Conservation (phyloP, 2,329 filamentous ascomycete genomes). For the Colletotrichum brevisporum region DNA sequence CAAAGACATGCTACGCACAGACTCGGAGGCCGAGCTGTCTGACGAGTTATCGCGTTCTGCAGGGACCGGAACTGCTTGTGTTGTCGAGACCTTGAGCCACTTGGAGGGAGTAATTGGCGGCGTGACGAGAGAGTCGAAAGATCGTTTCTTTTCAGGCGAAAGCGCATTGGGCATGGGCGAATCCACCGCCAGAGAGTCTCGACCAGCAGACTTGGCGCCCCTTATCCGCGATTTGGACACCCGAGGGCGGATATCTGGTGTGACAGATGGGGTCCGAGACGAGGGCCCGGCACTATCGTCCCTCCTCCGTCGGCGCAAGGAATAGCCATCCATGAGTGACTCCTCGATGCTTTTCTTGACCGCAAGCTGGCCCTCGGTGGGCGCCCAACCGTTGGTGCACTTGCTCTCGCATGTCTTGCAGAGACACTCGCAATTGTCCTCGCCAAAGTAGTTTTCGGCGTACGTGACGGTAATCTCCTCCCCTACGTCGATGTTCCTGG, state of each 20-base stretch:
- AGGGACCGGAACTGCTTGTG: conserved; percentile 41
- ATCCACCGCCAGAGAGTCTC: conserved; percentile 36
- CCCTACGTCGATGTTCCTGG: conserved; percentile 83
- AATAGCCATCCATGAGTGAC: conserved; percentile 64
- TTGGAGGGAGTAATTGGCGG: conserved; percentile 71
- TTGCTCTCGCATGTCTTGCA: conserved; percentile 87
- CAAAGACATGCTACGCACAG: conserved; percentile 46
- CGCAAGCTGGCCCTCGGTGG: conserved; percentile 60
- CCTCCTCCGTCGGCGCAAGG: conserved; percentile 67
- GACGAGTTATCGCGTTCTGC: conserved; percentile 50
- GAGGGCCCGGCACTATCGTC: conserved; percentile 64
- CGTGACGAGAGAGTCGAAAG: conserved; percentile 61
- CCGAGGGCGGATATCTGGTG: conserved; percentile 43
- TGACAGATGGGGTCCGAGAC: conserved; percentile 69
- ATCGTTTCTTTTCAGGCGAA: conserved; percentile 52
- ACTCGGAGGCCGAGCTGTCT: conserved; percentile 54
- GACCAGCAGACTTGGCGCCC: conserved; percentile 44
- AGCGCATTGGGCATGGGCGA: conserved; percentile 50
- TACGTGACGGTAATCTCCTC: conserved; percentile 98
- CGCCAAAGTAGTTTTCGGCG: conserved; percentile 95
- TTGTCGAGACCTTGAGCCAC: conserved; percentile 56
- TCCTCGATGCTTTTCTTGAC: conserved; percentile 70
- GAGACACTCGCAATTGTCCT: conserved; percentile 94
- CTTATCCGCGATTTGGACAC: conserved; percentile 46
- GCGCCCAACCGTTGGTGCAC: conserved; percentile 86